phyloP scores from a whole-genome alignment of 352 stramenopile species.

The Globisporangium acanthophoron region DNA sequence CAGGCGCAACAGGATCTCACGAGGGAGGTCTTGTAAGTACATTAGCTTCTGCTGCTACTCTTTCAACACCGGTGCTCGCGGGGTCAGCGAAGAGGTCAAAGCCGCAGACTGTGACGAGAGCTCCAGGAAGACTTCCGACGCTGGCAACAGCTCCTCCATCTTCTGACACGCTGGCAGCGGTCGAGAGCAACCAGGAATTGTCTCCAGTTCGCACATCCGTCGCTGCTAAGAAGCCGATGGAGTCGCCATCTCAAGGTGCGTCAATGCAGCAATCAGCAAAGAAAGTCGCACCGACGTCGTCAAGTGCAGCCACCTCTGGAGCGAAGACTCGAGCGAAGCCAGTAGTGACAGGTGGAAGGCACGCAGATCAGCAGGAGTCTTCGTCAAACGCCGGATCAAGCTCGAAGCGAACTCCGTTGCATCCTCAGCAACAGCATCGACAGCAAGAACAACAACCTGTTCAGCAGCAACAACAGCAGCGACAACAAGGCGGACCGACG shows the following conservation, averaged over 20 bases:
- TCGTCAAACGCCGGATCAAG: neutral
- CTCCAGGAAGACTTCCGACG: conserved; percentile 2
- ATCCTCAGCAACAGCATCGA: neutral
- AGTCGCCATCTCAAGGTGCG: conserved; percentile 7
- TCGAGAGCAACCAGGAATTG: conserved; percentile 25
- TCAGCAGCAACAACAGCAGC: neutral
- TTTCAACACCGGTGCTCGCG: neutral
- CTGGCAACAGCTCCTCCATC: neutral
- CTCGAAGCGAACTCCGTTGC: neutral
- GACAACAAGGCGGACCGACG: neutral
- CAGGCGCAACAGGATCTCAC: neutral
- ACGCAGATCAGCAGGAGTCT: neutral
- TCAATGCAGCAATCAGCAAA: neutral
- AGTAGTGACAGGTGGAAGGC: neutral
- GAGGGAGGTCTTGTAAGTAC: neutral
- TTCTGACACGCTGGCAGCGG: neutral
- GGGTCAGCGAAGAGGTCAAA: neutral
- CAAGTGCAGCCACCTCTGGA: neutral
- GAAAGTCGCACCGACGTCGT: neutral
- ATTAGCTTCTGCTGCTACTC: neutral
- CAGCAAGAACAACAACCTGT: neutral
- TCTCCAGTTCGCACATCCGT: conserved; percentile 11
- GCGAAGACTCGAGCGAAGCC: neutral
- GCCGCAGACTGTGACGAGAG: neutral
- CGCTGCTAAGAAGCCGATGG: conserved; percentile 4